Conservation (phyloP, 805 yeast genomes). For the Candida oleophila region DNA sequence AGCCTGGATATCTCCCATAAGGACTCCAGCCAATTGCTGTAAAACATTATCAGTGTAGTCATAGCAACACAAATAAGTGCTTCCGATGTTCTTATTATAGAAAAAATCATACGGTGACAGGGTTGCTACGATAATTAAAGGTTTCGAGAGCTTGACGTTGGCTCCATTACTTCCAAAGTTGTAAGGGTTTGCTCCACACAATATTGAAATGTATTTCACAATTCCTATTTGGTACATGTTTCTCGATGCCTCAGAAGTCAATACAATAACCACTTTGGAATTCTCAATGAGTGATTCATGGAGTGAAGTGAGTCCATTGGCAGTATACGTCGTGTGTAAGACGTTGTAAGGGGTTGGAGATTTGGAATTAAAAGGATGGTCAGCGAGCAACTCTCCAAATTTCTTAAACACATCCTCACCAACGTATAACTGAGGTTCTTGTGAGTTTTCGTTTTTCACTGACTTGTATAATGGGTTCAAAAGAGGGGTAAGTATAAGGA, state of each 20-base stretch:
- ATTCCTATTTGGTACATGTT: conserved; percentile 63
- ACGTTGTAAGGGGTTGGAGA: conserved; percentile 41
- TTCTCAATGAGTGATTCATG: conserved; percentile 55
- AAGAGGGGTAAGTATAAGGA: conserved; percentile 37
- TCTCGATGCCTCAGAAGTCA: conserved; percentile 58
- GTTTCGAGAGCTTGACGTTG: conserved; percentile 38
- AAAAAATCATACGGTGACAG: conserved; percentile 63
- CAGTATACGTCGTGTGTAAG: conserved; percentile 58
- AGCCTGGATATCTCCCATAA: conserved; percentile 54
- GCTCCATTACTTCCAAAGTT: conserved; percentile 19
- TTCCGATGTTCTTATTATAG: conserved; percentile 52
- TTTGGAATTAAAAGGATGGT: conserved; percentile 24
- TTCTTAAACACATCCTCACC: conserved; percentile 55
- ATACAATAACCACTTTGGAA: conserved; percentile 49
- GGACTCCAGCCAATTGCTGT: conserved; percentile 46
- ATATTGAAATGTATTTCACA: conserved; percentile 53
- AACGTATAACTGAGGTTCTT: conserved; percentile 22
- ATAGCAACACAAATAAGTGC: conserved; percentile 58
- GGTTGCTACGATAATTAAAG: conserved; percentile 58
- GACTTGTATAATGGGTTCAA: conserved; percentile 34
- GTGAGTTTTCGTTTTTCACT: conserved; percentile 6
- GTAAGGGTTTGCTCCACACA: conserved; percentile 49
- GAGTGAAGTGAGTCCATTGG: conserved; percentile 51
- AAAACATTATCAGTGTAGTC: conserved; percentile 57
- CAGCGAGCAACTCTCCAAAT: conserved; percentile 47